Evolutionary conservation across 2,329 filamentous ascomycete species (phyloP).

Genomic region (Arthroderma sp.): DNA sequence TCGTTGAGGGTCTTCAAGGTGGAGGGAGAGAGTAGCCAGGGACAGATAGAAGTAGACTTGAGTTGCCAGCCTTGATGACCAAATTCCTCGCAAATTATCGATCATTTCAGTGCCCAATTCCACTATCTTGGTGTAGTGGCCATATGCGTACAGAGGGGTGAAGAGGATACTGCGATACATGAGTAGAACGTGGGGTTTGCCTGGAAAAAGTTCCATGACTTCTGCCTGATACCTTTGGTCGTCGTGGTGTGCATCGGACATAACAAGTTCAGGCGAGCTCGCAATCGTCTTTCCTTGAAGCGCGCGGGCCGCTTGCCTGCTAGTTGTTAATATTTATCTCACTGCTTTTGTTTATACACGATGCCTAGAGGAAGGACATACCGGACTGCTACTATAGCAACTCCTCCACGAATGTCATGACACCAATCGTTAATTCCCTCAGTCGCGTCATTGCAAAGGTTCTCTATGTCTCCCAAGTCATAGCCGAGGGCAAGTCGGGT

Average conservation of each 20-base stretch:
- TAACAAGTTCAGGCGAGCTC: conserved; percentile 35
- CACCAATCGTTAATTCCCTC: conserved; percentile 48
- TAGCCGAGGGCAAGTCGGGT: conserved; percentile 46
- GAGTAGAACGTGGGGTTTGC: conserved; percentile 29
- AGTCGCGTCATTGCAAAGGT: conserved; percentile 44
- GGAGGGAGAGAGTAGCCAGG: conserved; percentile 32
- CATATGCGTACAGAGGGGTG: conserved; percentile 37
- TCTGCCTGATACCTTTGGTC: conserved; percentile 39
- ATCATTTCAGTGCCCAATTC: conserved; percentile 33
- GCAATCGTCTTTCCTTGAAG: conserved; percentile 50
- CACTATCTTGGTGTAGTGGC: conserved; percentile 35
- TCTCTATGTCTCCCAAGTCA: conserved; percentile 47
- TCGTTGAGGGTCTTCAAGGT: conserved; percentile 32
- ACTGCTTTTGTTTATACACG: neutral
- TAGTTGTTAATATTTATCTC: conserved; percentile 1
- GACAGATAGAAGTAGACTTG: conserved; percentile 37
- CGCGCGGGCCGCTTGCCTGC: conserved; percentile 44
- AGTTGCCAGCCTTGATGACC: conserved; percentile 35
- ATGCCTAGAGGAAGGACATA: conserved; percentile 20
- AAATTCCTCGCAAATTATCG: conserved; percentile 33
- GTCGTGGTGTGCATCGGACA: conserved; percentile 45
- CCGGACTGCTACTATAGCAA: conserved; percentile 42
- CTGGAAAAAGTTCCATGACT: conserved; percentile 38
- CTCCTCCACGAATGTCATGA: conserved; percentile 47
- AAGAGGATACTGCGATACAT: conserved; percentile 44